Evolutionary conservation across 176 grass and related monocot genomes (phyloP), one percentile per base, ranked within the genome.

Genomic region (Themeda triandra): DNA sequence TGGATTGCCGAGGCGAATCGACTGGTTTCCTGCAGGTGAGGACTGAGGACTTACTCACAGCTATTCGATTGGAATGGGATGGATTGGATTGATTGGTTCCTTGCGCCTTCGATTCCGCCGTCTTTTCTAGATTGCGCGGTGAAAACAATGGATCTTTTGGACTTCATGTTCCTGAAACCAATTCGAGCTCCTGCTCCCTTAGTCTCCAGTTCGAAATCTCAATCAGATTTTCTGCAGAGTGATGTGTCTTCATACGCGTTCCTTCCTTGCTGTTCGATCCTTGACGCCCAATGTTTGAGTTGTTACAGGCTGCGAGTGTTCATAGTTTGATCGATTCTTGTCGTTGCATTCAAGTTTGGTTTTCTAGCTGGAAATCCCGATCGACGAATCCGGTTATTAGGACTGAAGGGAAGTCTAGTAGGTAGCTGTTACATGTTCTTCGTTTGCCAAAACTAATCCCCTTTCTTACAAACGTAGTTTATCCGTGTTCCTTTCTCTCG

Each of bases 401-500:
- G 36, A 87, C 84, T 87, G 78, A 74, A 90, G 65, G 30, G 37
- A 79, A 87, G 75, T 90, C 46, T 41, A 83, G 77, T 66, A 25
- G 33, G 51, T 83, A 78, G 72, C 68, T 90, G 67, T 86, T 69
- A 19, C 44, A 80, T 84, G 80, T 84, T 90, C 24, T 78, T 67
- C 28, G 35, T 73, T 83, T n/a, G 32, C 28, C 18, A 79, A 74
- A 90, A 78, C 67, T 51, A 73, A 86, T 73, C 73, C 71, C 10
- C 28, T 80, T 82, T 54, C 73, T 63, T 25, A 14, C 8, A 48
- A 30, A 85, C 69, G 69, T 75, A 1, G 46, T 80, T 74, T n/a
- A 23, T 89, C 39, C 23, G 15, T 54, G 51, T 42, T 82, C 31
- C 19, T 64, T 33, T 82, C 44, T 45, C 35, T 8, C 35, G 44